A percentile compares a stretch with the other conserved stretches of the same genome.
phyloP scores from a whole-genome alignment of 768 basidiomycete species.

The Daedalea quercina region DNA sequence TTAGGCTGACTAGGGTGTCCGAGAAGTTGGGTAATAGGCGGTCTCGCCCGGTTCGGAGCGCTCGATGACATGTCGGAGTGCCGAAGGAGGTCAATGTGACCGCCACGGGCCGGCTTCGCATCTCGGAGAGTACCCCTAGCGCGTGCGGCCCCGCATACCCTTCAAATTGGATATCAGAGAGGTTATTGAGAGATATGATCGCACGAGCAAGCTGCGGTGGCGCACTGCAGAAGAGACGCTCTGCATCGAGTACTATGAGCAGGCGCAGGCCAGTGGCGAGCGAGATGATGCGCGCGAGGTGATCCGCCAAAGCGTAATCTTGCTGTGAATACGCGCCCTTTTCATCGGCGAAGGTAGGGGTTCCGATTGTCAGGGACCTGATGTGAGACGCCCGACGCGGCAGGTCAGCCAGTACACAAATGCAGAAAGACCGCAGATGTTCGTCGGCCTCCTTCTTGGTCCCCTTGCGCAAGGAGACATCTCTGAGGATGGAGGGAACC shows the following conservation, averaged over 20 bases:
- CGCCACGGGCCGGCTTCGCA: not conserved
- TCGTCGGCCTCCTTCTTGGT: not conserved
- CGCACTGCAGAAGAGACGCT: not conserved
- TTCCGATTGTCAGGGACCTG: not conserved
- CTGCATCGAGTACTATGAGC: not conserved
- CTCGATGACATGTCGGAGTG: not conserved
- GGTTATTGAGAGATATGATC: not conserved
- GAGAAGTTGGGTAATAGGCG: not conserved
- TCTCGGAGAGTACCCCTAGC: not conserved
- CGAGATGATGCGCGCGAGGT: not conserved
- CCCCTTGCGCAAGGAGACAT: not conserved
- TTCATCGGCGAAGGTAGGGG: not conserved
- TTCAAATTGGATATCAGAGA: not conserved
- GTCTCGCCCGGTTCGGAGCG: not conserved
- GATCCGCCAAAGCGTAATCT: not conserved
- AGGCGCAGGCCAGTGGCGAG: not conserved
- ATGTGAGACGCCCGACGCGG: not conserved
- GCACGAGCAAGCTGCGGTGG: not conserved
- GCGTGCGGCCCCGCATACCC: not conserved
- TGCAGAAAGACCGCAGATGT: not conserved
- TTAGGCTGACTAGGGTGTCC: not conserved
- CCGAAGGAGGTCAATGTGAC: not conserved
- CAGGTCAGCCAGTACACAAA: not conserved
- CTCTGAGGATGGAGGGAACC: not conserved
- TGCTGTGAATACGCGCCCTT: not conserved